Conservation (phyloP, 306 rosid genomes). For the Morella rubra region DNA sequence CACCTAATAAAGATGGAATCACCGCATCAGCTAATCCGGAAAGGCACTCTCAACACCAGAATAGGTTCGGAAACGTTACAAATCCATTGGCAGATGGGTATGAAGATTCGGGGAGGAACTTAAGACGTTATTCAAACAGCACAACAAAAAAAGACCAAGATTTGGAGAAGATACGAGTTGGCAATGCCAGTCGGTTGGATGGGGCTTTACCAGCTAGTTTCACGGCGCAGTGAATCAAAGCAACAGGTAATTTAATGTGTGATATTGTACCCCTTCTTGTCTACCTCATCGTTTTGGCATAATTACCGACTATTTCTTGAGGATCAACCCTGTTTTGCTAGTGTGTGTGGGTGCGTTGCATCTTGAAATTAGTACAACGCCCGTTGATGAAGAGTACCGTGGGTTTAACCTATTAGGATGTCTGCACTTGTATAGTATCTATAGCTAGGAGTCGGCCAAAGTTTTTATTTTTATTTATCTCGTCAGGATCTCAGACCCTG, state of each 20-base stretch:
- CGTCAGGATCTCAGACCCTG: not conserved
- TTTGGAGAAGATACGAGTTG: slow-evolving; percentile 36
- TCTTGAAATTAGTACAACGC: not conserved
- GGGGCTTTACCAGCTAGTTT: slow-evolving; percentile 36
- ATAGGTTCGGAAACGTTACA: slow-evolving; percentile 36
- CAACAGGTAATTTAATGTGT: slow-evolving; percentile 30
- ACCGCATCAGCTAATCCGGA: slow-evolving; percentile 34
- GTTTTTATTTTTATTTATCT: not conserved
- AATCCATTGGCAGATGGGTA: slow-evolving; percentile 44
- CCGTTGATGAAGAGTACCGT: not conserved
- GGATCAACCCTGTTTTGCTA: not conserved
- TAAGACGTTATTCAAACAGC: slow-evolving; percentile 36
- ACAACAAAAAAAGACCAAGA: slow-evolving; percentile 42
- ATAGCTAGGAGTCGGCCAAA: too few species aligned
- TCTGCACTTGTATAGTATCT: too few species aligned
- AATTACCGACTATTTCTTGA: not conserved
- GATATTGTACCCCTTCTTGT: not conserved
- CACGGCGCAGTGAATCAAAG: slow-evolving; percentile 37
- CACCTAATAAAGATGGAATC: slow-evolving; percentile 38
- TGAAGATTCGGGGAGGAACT: slow-evolving; percentile 33
- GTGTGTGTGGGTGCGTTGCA: too few species aligned
- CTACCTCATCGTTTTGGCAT: not conserved
- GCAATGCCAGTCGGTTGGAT: slow-evolving; percentile 40
- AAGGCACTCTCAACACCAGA: slow-evolving; percentile 47
- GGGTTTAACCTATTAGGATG: not conserved